A percentile compares a stretch with the other conserved stretches of the same genome.
phyloP scores from a whole-genome alignment of 1,139 yeast genomes.

The Protomyces inundatus region DNA sequence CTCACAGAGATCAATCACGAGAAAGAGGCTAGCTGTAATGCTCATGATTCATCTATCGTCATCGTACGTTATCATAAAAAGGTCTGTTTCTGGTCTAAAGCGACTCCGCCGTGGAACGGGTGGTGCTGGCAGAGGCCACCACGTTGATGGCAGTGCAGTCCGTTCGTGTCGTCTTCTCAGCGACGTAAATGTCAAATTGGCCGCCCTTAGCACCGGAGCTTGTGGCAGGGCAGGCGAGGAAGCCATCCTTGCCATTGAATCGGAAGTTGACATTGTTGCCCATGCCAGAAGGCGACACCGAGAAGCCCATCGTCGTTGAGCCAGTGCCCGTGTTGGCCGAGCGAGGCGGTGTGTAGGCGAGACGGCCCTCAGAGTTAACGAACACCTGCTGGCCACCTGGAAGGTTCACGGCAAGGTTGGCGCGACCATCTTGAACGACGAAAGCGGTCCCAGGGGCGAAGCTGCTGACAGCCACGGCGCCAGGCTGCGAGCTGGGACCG shows the following conservation, averaged over 20 bases:
- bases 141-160: conserved; percentile 16
- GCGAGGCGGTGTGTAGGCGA: conserved; percentile 22
- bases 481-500: no score
- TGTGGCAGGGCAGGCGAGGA: conserved; percentile 12
- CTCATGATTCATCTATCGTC: no score
- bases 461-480: no score
- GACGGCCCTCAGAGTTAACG: conserved; percentile 10
- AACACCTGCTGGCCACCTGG: conserved; percentile 24
- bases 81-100: no score
- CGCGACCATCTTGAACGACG: neutral
- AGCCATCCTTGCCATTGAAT: conserved; percentile 5
- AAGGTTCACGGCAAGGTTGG: conserved; percentile 1
- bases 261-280: neutral
- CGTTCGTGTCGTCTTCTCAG: conserved; percentile 8
- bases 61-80: no score
- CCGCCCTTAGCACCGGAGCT: neutral
- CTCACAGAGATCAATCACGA: no score
- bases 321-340: conserved; percentile 3
- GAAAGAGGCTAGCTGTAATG: no score
- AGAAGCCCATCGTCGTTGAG: conserved; percentile 9
- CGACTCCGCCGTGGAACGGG: no score
- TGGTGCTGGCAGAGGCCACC: neutral
- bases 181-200: conserved; percentile 6
- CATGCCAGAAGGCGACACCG: neutral
- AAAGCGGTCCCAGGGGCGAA: neutral